Percentiles rank a stretch among this genome's conserved stretches.
These are phyloP conservation scores for Euphorbia tirucalli DNA, from an alignment of 345 rosid genomes.

Conservation along the genomic window DNA sequence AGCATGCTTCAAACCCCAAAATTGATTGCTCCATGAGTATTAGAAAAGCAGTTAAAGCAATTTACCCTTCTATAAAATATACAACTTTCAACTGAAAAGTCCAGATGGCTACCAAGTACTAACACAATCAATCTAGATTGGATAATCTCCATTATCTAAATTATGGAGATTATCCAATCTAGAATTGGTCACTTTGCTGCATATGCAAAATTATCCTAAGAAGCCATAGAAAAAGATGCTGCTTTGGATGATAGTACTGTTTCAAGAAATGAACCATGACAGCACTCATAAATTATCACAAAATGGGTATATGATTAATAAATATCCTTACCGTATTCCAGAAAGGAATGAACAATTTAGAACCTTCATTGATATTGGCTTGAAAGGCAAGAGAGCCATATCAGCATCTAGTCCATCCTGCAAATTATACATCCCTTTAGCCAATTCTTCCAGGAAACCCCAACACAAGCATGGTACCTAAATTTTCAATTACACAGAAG, in stretches of 20 bases:
- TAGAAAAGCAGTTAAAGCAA: background rate
- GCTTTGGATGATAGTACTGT: background rate
- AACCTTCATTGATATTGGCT: slow-evolving; percentile 68
- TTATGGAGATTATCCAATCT: background rate
- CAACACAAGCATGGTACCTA: background rate
- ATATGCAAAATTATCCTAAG: background rate
- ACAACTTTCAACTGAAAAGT: background rate
- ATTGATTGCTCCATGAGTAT: background rate
- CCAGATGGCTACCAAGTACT: background rate
- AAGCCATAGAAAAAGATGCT: background rate
- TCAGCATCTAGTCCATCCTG: slow-evolving; percentile 59
- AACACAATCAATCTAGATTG: background rate
- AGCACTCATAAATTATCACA: background rate
- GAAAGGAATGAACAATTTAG: slow-evolving; percentile 79
- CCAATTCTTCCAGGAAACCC: slow-evolving; percentile 13
- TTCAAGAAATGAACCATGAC: background rate
- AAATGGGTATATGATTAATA: background rate
- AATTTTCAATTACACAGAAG: background rate
- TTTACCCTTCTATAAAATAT: background rate
- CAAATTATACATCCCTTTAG: slow-evolving; percentile 25
- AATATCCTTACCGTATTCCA: slow-evolving; percentile 56
- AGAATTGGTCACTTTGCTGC: background rate
- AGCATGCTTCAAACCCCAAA: background rate
- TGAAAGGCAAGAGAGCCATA: slow-evolving; percentile 71
- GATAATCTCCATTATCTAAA: no score